Percentiles rank a stretch among this genome's conserved stretches.
Conservation (phyloP, 2,329 filamentous ascomycete genomes). For the Elsinoe arachidis region DNA sequence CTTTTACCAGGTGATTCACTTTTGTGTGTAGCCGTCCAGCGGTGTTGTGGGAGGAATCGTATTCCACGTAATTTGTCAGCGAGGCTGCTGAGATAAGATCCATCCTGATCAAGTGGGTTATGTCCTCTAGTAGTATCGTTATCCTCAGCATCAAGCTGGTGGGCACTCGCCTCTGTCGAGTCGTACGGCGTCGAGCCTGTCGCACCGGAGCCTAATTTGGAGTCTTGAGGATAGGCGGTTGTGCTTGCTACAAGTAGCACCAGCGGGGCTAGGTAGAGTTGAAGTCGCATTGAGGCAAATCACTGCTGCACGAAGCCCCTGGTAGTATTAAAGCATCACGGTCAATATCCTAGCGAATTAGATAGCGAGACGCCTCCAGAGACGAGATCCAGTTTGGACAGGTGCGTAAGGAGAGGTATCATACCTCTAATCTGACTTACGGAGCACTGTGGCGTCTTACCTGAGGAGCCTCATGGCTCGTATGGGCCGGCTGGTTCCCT, state of each 20-base stretch:
- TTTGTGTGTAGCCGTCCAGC: no score
- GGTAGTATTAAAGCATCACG: background rate
- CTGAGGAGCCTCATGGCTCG: background rate
- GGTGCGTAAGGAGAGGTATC: background rate
- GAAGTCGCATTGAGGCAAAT: background rate
- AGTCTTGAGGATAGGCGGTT: slow-evolving; percentile 1
- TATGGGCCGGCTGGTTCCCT: background rate
- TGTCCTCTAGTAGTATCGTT: no score
- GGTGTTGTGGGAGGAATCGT: no score
- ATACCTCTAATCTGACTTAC: background rate
- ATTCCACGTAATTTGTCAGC: no score
- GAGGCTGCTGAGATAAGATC: no score
- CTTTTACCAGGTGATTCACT: no score
- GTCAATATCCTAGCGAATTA: background rate
- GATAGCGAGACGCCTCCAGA: background rate
- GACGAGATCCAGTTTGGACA: background rate
- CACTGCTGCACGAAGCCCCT: background rate
- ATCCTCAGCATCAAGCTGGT: background rate
- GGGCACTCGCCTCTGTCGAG: background rate
- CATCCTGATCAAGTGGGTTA: no score
- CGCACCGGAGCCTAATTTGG: background rate
- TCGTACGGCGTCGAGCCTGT: background rate
- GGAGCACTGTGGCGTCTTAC: background rate
- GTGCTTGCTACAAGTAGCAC: background rate
- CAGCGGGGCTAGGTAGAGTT: background rate